A percentile compares a stretch with the other conserved stretches of the same genome.
These are phyloP conservation scores for Xerocomus potaroensis DNA, from an alignment of 768 basidiomycete species.

Conservation along the genomic window DNA sequence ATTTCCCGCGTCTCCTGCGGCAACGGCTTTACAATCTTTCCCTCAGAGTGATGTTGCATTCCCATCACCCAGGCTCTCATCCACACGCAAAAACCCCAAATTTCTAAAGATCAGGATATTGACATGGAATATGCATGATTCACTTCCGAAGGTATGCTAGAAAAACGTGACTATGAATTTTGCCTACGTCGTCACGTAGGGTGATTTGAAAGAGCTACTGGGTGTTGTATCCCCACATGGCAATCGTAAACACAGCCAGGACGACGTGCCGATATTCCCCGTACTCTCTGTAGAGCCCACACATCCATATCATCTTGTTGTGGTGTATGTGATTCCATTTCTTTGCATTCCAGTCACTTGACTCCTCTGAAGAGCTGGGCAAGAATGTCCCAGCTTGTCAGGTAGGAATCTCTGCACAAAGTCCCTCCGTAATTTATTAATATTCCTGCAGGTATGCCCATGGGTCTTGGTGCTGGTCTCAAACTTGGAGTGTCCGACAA, in stretches of 20 bases:
- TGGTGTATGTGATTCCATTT: constrained; percentile 50
- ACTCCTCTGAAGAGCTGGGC: constrained; percentile 50
- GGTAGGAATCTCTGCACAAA: constrained; percentile 36
- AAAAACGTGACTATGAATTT: not conserved
- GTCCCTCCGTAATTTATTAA: constrained; percentile 1
- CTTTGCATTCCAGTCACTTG: constrained; percentile 2
- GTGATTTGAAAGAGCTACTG: constrained; percentile 67
- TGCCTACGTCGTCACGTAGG: constrained; percentile 39
- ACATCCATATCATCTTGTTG: constrained; percentile 77
- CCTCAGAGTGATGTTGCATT: constrained; percentile 21
- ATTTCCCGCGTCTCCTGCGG: constrained; percentile 38
- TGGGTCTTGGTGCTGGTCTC: constrained; percentile 74
- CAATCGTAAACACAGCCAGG: constrained; percentile 29
- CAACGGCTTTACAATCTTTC: constrained; percentile 16
- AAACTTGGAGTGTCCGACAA: constrained; percentile 57
- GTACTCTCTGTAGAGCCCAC: constrained; percentile 43
- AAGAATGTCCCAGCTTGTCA: constrained; percentile 81
- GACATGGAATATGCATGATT: constrained; percentile 88
- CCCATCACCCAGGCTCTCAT: constrained; percentile 20
- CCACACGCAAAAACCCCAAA: constrained; percentile 29
- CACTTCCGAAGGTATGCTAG: constrained; percentile 59
- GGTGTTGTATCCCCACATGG: constrained; percentile 48
- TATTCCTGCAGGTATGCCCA: constrained; percentile 55
- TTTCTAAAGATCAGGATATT: constrained; percentile 65
- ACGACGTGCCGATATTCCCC: constrained; percentile 36